Evolutionary conservation across 345 rosid species (phyloP).

Genomic region (Kandelia obovata): DNA sequence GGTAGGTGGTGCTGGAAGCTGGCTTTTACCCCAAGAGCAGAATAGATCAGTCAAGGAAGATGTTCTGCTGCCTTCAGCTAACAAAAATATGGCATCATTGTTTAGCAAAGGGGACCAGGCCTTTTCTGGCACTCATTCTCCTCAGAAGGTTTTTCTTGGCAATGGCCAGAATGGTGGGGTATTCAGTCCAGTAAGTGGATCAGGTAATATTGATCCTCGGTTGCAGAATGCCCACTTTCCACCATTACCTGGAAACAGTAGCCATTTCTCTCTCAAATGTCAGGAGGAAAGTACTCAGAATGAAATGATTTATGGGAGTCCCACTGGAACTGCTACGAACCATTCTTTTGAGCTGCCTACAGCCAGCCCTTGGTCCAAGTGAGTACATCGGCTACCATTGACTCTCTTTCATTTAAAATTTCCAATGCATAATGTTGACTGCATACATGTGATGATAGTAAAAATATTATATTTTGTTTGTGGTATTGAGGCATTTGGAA

Average conservation of each 20-base stretch:
- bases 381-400: conserved; percentile 38
- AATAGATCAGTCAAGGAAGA: conserved; percentile 53
- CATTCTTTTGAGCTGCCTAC: conserved; percentile 55
- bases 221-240: conserved; percentile 61
- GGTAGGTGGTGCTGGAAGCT: conserved; percentile 51
- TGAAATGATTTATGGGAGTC: conserved; percentile 52
- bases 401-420: conserved; percentile 11
- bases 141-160: conserved; percentile 57
- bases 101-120: conserved; percentile 66
- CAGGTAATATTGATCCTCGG: conserved; percentile 68
- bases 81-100: conserved; percentile 53
- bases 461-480: not conserved
- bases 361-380: conserved; percentile 74
- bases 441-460: not conserved
- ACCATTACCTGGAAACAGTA: conserved; percentile 46
- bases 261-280: conserved; percentile 37
- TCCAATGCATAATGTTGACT: not conserved
- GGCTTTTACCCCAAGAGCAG: conserved; percentile 53
- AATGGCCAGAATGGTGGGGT: conserved; percentile 52
- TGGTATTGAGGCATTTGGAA: conserved; percentile 6
- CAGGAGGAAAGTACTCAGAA: conserved; percentile 41
- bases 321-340: conserved; percentile 43
- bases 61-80: conserved; percentile 44
- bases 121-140: conserved; percentile 48
- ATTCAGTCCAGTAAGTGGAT: conserved; percentile 56